Evolutionary conservation across 2,329 filamentous ascomycete genomes (phyloP), one percentile per base, ranked within the genome.

Genomic region (Claviceps arundinis): DNA sequence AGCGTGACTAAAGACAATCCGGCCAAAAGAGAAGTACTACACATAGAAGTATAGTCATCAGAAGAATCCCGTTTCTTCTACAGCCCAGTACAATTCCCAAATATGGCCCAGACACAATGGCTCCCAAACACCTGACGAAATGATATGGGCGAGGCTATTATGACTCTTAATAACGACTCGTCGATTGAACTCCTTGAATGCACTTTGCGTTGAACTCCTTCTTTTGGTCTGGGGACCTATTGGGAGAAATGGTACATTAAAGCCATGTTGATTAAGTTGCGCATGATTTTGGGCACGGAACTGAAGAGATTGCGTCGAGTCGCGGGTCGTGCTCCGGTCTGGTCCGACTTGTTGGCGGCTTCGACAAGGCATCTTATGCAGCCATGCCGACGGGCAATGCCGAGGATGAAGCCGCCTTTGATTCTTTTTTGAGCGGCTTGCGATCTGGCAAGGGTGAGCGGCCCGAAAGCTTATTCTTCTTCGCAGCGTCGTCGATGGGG

Each of bases 281-380:
- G 61, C 67, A 76, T 68, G 34, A 64, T 66, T 16, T 62, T 63
- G 4, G 73, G 73, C 19, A 70, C 59, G 3, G 67, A 69, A 30
- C 61, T 66, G 6, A 71, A 26, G 72, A 74, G 40, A 75, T 73
- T 5, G 72, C 73, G 22, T 68, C 58, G 44, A 17, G 54, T 42
- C 16, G 50, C 16, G 13, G 22, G 17, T 42, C 37, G 37, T 50
- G 30, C 13, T 53, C 38, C 16, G 54, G 22, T 41, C 42, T 6
- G 52, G 51, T 51, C 50, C 57, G 54, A 56, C 55, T 56, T 37
- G 58, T 42, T 30, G 55, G 54, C 24, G 54, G 63, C 59, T 45
- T 34, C 11, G 30, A 16, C 4, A 5, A 5, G 11, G 47, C 37
- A 1, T 38, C 37, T 42, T 43, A 11, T 16, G 22, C 30, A 30